Conservation (phyloP, 495 filamentous ascomycete genomes). For the Penicilliopsis zonata region DNA sequence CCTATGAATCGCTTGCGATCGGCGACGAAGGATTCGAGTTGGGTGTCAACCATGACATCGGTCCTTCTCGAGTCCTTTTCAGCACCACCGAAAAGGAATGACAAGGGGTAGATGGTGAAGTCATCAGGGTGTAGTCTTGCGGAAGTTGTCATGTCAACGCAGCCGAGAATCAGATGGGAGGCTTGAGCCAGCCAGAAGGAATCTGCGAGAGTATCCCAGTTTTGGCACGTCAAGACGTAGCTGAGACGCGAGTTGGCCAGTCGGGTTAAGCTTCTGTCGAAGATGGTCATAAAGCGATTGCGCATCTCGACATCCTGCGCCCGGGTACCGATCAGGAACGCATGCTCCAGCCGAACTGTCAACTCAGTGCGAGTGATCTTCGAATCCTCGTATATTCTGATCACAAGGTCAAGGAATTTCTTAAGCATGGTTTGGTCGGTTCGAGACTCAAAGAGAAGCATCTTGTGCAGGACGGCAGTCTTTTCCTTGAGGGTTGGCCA, state of each 20-base stretch:
- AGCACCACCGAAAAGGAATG: slow-evolving; percentile 49
- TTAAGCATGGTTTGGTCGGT: slow-evolving; percentile 70
- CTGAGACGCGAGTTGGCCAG: slow-evolving; percentile 73
- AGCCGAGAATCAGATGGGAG: slow-evolving; percentile 79
- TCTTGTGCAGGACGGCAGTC: slow-evolving; percentile 91
- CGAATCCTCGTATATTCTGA: slow-evolving; percentile 92
- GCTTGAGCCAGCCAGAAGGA: slow-evolving; percentile 96
- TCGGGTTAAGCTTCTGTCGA: slow-evolving; percentile 80
- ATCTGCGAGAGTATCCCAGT: slow-evolving; percentile 90
- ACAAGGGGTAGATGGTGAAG: slow-evolving; percentile 60
- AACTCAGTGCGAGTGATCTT: slow-evolving; percentile 92
- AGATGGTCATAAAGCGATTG: slow-evolving; percentile 88
- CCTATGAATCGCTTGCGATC: slow-evolving; percentile 69
- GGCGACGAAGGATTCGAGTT: slow-evolving; percentile 67
- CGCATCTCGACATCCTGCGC: slow-evolving; percentile 95
- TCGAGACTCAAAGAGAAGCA: slow-evolving; percentile 86
- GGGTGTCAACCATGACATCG: slow-evolving; percentile 64
- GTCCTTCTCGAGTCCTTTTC: slow-evolving; percentile 60
- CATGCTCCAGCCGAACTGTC: slow-evolving; percentile 92
- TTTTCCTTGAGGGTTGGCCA: slow-evolving; percentile 98
- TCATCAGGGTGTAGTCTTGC: slow-evolving; percentile 72
- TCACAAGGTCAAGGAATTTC: slow-evolving; percentile 90
- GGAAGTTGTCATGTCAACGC: slow-evolving; percentile 68
- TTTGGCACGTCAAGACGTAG: slow-evolving; percentile 86
- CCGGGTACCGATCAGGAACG: slow-evolving; percentile 89